These are phyloP conservation scores for Rubia occidens DNA, from an alignment of 305 asterid species.

Conservation along the genomic window DNA sequence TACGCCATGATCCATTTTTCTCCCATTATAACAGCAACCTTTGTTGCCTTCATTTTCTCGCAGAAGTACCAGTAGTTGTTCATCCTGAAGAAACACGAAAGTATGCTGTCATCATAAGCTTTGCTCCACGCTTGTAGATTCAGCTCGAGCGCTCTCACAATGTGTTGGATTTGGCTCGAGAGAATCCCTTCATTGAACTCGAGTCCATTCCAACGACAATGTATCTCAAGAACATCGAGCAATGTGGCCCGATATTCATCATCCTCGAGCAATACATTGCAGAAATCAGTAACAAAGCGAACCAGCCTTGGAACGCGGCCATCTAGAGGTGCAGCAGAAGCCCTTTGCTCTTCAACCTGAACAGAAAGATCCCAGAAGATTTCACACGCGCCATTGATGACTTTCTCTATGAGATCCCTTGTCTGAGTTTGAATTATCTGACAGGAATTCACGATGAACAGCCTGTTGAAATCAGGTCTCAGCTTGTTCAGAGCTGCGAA, in stretches of 20 bases:
- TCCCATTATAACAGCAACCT: conserved; percentile 71
- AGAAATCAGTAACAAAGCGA: conserved; percentile 48
- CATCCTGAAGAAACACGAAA: conserved; percentile 63
- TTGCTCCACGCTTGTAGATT: conserved; percentile 64
- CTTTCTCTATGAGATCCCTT: conserved; percentile 51
- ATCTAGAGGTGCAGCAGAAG: conserved; percentile 43
- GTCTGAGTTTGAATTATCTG: conserved; percentile 45
- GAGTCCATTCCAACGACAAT: conserved; percentile 46
- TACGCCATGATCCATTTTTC: conserved; percentile 42
- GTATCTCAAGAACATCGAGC: conserved; percentile 51
- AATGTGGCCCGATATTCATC: conserved; percentile 47
- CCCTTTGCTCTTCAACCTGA: conserved; percentile 67
- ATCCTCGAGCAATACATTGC: conserved; percentile 55
- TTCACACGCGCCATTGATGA: conserved; percentile 50
- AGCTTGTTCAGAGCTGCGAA: conserved; percentile 59
- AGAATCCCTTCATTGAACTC: conserved; percentile 30
- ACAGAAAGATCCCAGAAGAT: conserved; percentile 51
- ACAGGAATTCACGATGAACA: conserved; percentile 55
- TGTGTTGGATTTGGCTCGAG: conserved; percentile 36
- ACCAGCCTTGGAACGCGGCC: conserved; percentile 59
- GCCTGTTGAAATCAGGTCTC: conserved; percentile 59
- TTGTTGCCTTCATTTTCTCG: conserved; percentile 37
- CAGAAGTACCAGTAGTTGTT: conserved; percentile 49
- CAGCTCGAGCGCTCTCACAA: conserved; percentile 42
- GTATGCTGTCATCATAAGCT: conserved; percentile 31